Evolutionary conservation across 106 monocot genomes (phyloP), one percentile per base, ranked within the genome.

Genomic region (Dendrobium catenatum): DNA sequence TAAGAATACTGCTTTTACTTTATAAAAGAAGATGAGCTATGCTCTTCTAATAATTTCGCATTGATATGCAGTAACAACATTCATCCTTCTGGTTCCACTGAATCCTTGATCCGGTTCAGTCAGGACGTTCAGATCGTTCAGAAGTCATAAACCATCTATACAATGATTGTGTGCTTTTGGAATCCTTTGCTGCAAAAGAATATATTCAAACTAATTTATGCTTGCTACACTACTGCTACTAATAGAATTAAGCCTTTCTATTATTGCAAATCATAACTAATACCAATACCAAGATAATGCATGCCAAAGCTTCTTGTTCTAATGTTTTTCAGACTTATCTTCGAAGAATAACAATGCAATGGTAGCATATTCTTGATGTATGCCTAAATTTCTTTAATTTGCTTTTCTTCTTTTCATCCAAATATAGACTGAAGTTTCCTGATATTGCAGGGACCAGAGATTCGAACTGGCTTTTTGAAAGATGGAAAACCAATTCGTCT

Each of bases 391-490:
- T 51, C 2, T 13, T 10, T 13, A 66, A 66, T 24, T 66, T 15
- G 4, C 40, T 72, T 33, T 24, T 2, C 16, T 72, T 22, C 40
- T 16, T 72, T 72, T 40, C 15, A 72, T 40, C 15, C 51, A 13
- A 51, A 51, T 51, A 51, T 51, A 15, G 51, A 2, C 64, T 66
- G 15, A 66, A 66, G 26, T 66, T 66, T 66, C 9, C 24, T 44
- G 15, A 66, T 48, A 54, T 75, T 85, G 37, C 78, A 85, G 85
- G 85, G 85, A 56, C 85, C 85, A 24, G 85, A 85, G 77, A 85
- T 85, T 78, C 49, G 85, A 9, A 85, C 85, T 61, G 85, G 85
- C 7, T 85, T 85, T 59, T 44, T 85, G 43, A 81, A 85, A 72
- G 85, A 81, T 81, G 81, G 81, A 76, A 85, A 85, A 77, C 85